These are phyloP conservation scores for Rhodotorula sp. DNA, from an alignment of 1,284 basidiomycete genomes.

Conservation along the genomic window DNA sequence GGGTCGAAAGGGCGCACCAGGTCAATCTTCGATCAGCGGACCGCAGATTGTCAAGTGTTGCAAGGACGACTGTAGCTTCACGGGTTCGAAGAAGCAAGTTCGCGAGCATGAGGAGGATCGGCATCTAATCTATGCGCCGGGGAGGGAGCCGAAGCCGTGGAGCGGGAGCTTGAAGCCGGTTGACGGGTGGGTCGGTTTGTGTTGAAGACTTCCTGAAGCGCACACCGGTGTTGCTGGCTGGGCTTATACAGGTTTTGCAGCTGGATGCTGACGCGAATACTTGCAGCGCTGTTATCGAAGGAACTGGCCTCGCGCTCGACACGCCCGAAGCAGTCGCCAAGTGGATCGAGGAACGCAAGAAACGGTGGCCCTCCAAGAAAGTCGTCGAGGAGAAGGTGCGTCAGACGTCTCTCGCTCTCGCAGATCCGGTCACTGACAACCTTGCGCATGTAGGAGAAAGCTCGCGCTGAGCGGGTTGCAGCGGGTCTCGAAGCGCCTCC, in stretches of 20 bases:
- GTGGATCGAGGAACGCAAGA: conserved; percentile 84
- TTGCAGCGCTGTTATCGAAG: conserved; percentile 59
- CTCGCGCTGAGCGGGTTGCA: conserved; percentile 71
- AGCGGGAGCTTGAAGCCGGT: conserved; percentile 28
- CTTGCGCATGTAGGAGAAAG: conserved; percentile 53
- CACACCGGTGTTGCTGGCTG: too few species aligned
- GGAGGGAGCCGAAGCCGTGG: conserved; percentile 45
- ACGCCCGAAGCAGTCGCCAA: conserved; percentile 74
- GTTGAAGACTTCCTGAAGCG: not conserved
- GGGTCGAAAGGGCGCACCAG: not conserved
- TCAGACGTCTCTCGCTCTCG: not conserved
- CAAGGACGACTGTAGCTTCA: conserved; percentile 67
- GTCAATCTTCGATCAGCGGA: not conserved
- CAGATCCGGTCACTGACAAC: conserved; percentile 1
- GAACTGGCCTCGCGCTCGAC: conserved; percentile 72
- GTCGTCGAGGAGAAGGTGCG: conserved; percentile 68
- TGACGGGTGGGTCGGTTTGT: conserved; percentile 21
- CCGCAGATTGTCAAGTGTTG: conserved; percentile 57
- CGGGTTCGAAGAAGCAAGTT: conserved; percentile 69
- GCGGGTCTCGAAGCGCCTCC: conserved; percentile 53
- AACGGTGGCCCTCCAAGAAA: conserved; percentile 70
- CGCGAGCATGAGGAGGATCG: conserved; percentile 86
- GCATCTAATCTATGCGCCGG: conserved; percentile 76
- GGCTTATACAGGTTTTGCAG: not conserved
- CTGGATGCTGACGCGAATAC: not conserved